Evolutionary conservation across 441 rosid species (phyloP), one percentile per base, ranked within the genome.

Genomic region (Populus hybrid): DNA sequence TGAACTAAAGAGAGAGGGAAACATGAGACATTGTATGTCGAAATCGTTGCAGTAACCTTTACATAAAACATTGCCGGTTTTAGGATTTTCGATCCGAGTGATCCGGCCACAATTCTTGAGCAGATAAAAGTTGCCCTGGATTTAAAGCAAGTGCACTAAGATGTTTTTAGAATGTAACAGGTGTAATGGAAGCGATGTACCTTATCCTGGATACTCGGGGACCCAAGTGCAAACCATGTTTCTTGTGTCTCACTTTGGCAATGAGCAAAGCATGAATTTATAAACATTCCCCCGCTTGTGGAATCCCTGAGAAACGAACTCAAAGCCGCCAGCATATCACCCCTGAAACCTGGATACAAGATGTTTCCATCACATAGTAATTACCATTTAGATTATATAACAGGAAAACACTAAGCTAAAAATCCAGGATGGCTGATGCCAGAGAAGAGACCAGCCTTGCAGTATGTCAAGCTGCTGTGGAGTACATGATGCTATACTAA

Each of bases 201-300:
- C 98, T 92, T 94, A 75, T 90, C 84, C 42, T 84, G 82, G 24
- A 92, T 82, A 61, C 85, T 84, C 9, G 98, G 99, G 75, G 99
- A 94, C 86, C 88, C 84, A 73, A 85, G 89, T 0, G 96, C 93
- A 21, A 93, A 90, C 99, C 99, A 96, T 35, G 97, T 94, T 75
- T 88, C 98, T 81, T 92, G 96, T 69, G 90, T 87, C 88, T 96
- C 98, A 8, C 97, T 84, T 84, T 96, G 99, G 82, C 98, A 96
- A 78, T 96, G 99, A 86, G 98, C 93, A 61, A 96, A 96, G 75
- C 98, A 96, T 6, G 99, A 96, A 75, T 94, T 93, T 86, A 96
- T 88, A 78, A 90, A 96, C 74, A 92, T 73, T 18, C 98, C 99
- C 5, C 90, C 91, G 38, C 79, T 82, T 69, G 77, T 83, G 21